Conservation (phyloP, 306 rosid genomes). For the Sicyos baderoa region DNA sequence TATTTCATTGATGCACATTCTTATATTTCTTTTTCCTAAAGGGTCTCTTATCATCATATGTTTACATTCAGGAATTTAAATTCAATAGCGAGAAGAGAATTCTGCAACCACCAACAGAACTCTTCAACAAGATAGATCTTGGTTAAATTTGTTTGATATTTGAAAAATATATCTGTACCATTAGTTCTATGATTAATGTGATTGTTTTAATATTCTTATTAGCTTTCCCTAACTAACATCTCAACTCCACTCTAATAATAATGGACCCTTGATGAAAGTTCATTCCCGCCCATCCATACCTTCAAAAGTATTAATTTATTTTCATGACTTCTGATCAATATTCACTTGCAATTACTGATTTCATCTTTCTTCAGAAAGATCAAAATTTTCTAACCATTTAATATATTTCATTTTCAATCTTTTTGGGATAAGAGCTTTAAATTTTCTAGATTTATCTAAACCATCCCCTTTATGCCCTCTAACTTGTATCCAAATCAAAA, state of each 20-base stretch:
- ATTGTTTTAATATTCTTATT: conserved; percentile 22
- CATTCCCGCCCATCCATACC: conserved; percentile 31
- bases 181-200: background rate
- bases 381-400: conserved; percentile 27
- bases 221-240: conserved; percentile 69
- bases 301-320: conserved; percentile 50
- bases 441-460: background rate
- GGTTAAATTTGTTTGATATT: background rate
- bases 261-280: conserved; percentile 35
- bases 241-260: conserved; percentile 39
- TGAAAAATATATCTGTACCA: background rate
- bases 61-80: background rate
- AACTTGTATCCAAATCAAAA: conserved; percentile 33
- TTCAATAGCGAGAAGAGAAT: no score
- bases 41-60: conserved; percentile 23
- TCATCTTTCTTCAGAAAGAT: background rate
- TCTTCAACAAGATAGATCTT: conserved; percentile 67
- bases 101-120: conserved; percentile 42
- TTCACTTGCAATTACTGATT: conserved; percentile 11
- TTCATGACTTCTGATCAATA: background rate
- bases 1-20: conserved; percentile 1
- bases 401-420: conserved; percentile 13
- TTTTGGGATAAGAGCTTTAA: conserved; percentile 53
- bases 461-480: conserved; percentile 27
- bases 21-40: conserved; percentile 9